Evolutionary conservation across 148 eudicot species (phyloP), one percentile per base, ranked within the genome.

Genomic region (Pharnaceum exiguum): DNA sequence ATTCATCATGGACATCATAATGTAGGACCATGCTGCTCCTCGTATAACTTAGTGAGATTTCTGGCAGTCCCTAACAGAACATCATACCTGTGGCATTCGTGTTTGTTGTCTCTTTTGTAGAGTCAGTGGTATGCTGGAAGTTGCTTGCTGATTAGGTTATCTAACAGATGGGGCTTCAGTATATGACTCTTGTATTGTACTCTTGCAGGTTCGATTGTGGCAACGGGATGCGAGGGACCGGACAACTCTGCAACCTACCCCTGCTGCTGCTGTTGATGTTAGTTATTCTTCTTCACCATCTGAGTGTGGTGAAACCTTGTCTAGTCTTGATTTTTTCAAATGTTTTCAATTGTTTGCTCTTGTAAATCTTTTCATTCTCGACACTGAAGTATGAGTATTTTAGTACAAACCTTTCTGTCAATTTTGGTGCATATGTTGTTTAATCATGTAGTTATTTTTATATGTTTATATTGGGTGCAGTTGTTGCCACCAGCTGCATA

Each of bases 221-320:
- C 99, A 93, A 68, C 84, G 86, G 30, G 99, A 88, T 77, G 70
- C 86, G 32, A 79, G 83, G 72, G 96, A 88, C 44, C 77, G 95
- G 60, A 85, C 89, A 31, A 62, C 72, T 35, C 75, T 93, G 77
- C 99, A 93, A 71, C 95, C 96, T 47, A 85, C 85, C 43, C 89
- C 96, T 9, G 99, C 78, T 19, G 99, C 99, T 55, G 84, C 84
- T 72, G 72, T 93, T 58, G 99, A 93, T 83, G 98, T 93, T 11
- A 74, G 96, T 82, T 62, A 25, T 45, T 24, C 38, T 37, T 42
- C 25, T 55, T n/a, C 36, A 31, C 30, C n/a, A n/a, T n/a, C n/a
- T n/a, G n/a, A n/a, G n/a, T n/a, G n/a, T n/a, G n/a, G n/a, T n/a
- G n/a, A n/a, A n/a, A n/a, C n/a, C n/a, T n/a, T 36, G 8, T 9